Evolutionary conservation across 140 eudicot genomes (phyloP), one percentile per base, ranked within the genome.

Genomic region (Erigeron philadelphicus): DNA sequence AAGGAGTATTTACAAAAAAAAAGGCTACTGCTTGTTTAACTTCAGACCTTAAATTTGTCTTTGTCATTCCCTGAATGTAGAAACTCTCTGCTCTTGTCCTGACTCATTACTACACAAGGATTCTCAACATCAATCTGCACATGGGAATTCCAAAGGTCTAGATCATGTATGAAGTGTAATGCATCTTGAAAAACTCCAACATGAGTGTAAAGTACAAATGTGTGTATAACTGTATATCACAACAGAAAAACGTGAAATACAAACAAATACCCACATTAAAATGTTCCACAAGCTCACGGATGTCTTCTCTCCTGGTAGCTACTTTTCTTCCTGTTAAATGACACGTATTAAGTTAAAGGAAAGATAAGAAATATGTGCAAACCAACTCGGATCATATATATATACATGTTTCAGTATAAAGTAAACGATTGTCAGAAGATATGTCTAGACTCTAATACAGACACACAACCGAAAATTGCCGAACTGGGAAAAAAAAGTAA

Each of bases 121-220:
- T 93, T 93, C 63, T 93, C 98, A 52, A 93, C 98, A 84, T 93
- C 98, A 83, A 93, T 93, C 98, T 93, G 88, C 78, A 83, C 50
- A 66, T 38, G 48, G 13, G 17, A 38, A 72, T 58, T 50, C 61
- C 62, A 66, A 45, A 62, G 31, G 70, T 47, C 45, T 25, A 57
- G 11, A 71, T 25, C 12, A 49, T 66, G 47, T 42, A 66, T 47
- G 10, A 25, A 1, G 61, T 60, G 68, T 16, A 61, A 21, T 25
- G 38, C 45, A 59, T 18, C 70, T 66, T 56, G 42, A 40, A 35
- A 9, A 66, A 73, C 17, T 18, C 31, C 40, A 63, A 63, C 35
- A 15, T 40, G 56, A 61, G 64, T 23, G 40, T 50, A 9, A 54
- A 47, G 23, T 46, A 62, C 19, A 38, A 6, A 1, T 38, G 19